A percentile compares a stretch with the other conserved stretches of the same genome.
Evolutionary conservation across 75 land plant genomes (phyloP).

Genomic region (Cryptomeria japonica): DNA sequence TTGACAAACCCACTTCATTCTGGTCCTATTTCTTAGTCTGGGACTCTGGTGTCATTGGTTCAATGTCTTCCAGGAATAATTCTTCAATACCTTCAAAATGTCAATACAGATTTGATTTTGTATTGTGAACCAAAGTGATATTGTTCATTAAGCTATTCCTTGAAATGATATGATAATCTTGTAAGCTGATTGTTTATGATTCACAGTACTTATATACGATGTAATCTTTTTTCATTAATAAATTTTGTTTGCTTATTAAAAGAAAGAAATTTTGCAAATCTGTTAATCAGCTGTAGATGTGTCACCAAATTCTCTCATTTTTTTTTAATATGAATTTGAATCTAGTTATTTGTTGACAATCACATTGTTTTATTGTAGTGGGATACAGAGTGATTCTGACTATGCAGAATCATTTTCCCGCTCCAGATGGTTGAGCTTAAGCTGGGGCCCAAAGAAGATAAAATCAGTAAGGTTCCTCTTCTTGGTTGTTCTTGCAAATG

Average conservation of each 20-base stretch:
- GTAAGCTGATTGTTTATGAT: neutral
- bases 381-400: constrained; percentile 67
- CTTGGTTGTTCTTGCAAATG: neutral
- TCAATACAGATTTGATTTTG: neutral
- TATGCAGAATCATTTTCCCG: constrained; percentile 82
- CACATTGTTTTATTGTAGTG: constrained; percentile 35
- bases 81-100: too few species aligned
- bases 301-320: neutral
- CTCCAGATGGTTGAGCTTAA: constrained; percentile 66
- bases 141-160: neutral
- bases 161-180: neutral
- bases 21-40: too few species aligned
- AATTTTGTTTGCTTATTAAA: neutral
- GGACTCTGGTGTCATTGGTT: too few species aligned
- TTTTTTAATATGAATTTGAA: neutral
- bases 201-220: too few species aligned
- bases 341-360: neutral
- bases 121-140: neutral
- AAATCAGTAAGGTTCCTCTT: constrained; percentile 53
- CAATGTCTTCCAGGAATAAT: too few species aligned
- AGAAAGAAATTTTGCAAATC: neutral
- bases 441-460: constrained; percentile 83
- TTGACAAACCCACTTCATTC: too few species aligned
- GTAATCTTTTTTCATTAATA: neutral
- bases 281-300: neutral